phyloP scores from a whole-genome alignment of 768 basidiomycete genomes.

The Chalciporus piperatus region DNA sequence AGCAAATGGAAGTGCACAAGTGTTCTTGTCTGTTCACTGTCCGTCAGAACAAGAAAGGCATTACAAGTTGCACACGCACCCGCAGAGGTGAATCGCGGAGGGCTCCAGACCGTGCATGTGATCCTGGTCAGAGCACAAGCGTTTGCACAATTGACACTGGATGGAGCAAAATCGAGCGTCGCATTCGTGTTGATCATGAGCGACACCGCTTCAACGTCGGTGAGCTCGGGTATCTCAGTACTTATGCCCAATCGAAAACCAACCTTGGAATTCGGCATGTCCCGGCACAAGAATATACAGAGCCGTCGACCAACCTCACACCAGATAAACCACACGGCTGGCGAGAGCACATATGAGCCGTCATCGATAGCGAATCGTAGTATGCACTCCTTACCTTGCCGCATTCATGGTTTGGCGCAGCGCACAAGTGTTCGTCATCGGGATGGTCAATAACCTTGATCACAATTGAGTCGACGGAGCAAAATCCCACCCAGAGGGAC shows the following conservation, averaged over 20 bases:
- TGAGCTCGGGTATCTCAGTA: not conserved
- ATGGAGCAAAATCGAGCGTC: constrained; percentile 53
- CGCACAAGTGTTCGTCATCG: constrained; percentile 52
- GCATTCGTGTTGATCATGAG: constrained; percentile 49
- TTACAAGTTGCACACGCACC: constrained; percentile 32
- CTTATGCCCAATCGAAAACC: not conserved
- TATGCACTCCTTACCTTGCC: constrained; percentile 39
- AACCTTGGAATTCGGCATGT: constrained; percentile 45
- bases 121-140: constrained; percentile 44
- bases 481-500: not conserved
- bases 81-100: constrained; percentile 51
- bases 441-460: constrained; percentile 44
- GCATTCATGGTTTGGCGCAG: constrained; percentile 52
- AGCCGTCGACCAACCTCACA: constrained; percentile 29
- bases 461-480: not conserved
- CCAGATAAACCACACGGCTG: constrained; percentile 43
- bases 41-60: not conserved
- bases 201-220: constrained; percentile 36
- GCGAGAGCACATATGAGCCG: not conserved
- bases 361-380: no score
- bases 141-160: constrained; percentile 52
- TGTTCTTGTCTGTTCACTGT: constrained; percentile 46
- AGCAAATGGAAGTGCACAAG: constrained; percentile 42
- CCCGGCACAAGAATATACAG: constrained; percentile 40
- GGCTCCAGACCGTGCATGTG: constrained; percentile 52